Percentiles rank a stretch among this genome's conserved stretches.
These are phyloP conservation scores for Cytospora leucostoma DNA, from an alignment of 2,329 filamentous ascomycete genomes.

Conservation along the genomic window DNA sequence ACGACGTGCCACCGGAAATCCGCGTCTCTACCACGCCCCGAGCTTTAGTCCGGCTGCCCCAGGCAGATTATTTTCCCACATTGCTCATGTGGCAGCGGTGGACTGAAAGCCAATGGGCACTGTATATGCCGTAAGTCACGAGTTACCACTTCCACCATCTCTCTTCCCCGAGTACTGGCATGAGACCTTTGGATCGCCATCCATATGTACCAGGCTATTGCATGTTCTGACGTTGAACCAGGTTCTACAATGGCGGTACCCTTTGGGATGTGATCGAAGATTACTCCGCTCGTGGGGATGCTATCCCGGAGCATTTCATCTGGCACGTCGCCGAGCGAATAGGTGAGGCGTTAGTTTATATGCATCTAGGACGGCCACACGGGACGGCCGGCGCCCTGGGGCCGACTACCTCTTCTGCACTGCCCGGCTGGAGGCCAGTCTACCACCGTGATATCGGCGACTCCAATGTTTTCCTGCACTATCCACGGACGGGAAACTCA, in stretches of 20 bases:
- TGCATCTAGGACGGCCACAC: constrained; percentile 1
- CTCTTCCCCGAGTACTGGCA: too few species aligned
- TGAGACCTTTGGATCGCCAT: too few species aligned
- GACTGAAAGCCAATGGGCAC: background rate
- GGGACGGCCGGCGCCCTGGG: background rate
- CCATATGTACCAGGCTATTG: background rate
- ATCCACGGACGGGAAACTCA: background rate
- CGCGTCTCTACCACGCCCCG: constrained; percentile 3
- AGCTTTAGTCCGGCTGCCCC: background rate
- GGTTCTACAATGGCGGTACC: background rate
- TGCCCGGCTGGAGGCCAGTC: background rate
- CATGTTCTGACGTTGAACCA: background rate
- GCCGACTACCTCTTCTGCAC: background rate
- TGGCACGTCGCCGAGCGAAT: constrained; percentile 1
- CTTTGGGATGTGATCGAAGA: background rate
- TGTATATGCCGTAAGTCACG: background rate
- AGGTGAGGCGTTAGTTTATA: constrained; percentile 4
- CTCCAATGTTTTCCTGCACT: constrained; percentile 10
- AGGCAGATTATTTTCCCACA: background rate
- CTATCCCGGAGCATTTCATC: constrained; percentile 7
- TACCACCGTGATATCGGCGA: constrained; percentile 3
- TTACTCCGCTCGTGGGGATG: background rate
- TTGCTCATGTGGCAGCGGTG: constrained; percentile 4
- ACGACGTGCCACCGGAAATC: constrained; percentile 1
- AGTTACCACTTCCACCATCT: background rate